These are phyloP conservation scores for Mycena sp. DNA, from an alignment of 1,284 basidiomycete species.

Conservation along the genomic window DNA sequence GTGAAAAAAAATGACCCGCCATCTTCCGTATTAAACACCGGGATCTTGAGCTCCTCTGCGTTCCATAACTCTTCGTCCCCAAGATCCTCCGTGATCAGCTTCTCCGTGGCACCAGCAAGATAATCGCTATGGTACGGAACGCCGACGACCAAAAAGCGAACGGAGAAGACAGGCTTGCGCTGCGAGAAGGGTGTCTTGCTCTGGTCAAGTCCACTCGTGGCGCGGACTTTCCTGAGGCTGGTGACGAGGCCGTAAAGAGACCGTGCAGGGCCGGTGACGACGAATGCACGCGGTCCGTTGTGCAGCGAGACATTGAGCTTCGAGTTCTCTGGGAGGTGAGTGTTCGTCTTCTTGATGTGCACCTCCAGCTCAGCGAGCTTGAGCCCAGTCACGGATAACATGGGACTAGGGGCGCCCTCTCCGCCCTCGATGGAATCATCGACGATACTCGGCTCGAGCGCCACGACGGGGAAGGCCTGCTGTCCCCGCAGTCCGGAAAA, in stretches of 20 bases:
- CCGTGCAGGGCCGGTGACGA: slow-evolving; percentile 93
- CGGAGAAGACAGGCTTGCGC: slow-evolving; percentile 93
- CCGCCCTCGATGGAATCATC: slow-evolving; percentile 91
- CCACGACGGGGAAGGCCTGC: slow-evolving; percentile 93
- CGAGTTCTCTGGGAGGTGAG: slow-evolving; percentile 82
- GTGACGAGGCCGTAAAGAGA: slow-evolving; percentile 95
- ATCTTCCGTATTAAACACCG: slow-evolving; percentile 93
- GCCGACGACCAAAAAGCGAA: slow-evolving; percentile 93
- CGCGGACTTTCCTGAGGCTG: slow-evolving; percentile 89
- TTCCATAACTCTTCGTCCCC: slow-evolving; percentile 84
- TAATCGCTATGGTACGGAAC: slow-evolving; percentile 97
- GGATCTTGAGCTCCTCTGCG: slow-evolving; percentile 78
- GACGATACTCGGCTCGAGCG: slow-evolving; percentile 89
- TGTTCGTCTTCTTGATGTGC: slow-evolving; percentile 91
- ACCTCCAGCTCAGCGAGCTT: slow-evolving; percentile 80
- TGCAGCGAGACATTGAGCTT: slow-evolving; percentile 88
- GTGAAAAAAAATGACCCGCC: slow-evolving; percentile 62
- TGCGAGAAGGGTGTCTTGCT: slow-evolving; percentile 95
- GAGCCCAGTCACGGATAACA: slow-evolving; percentile 92
- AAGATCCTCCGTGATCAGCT: slow-evolving; percentile 80
- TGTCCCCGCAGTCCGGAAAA: slow-evolving; percentile 94
- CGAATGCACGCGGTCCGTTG: slow-evolving; percentile 92
- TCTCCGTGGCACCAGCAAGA: slow-evolving; percentile 81
- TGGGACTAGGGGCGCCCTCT: slow-evolving; percentile 93
- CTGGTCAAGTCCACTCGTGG: slow-evolving; percentile 90